Conservation (phyloP, 352 stramenopile genomes). For the Globisporangium takayamanum region DNA sequence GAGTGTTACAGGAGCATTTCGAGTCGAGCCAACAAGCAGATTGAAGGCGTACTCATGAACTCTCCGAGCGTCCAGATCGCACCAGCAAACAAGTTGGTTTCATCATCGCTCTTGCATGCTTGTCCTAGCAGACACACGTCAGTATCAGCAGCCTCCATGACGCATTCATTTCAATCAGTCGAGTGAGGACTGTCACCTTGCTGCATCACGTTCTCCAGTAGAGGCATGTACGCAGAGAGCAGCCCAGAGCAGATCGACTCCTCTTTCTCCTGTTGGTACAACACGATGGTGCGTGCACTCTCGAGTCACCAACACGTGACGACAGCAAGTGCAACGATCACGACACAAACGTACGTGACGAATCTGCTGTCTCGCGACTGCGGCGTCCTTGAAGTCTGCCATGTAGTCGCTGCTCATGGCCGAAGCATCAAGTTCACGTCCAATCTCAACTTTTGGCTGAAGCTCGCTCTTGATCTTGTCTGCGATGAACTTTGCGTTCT, state of each 20-base stretch:
- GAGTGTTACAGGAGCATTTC: too few relatives aligned
- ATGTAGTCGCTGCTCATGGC: not conserved
- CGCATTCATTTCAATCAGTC: not conserved
- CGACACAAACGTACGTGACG: not conserved
- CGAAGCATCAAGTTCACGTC: not conserved
- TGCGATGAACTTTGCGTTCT: not conserved
- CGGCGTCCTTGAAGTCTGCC: not conserved
- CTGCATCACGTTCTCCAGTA: slow-evolving; percentile 5
- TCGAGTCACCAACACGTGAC: not conserved
- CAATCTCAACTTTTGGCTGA: not conserved
- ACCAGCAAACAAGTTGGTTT: not conserved
- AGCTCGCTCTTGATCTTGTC: not conserved
- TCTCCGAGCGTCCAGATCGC: slow-evolving; percentile 13
- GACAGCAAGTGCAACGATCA: not conserved
- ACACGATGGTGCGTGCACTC: not conserved
- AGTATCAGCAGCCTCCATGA: too few relatives aligned
- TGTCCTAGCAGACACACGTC: not conserved
- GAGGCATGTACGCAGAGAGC: slow-evolving; percentile 12
- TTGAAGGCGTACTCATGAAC: slow-evolving; percentile 10
- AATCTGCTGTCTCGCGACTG: not conserved
- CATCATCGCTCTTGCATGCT: not conserved
- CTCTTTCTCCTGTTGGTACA: not conserved
- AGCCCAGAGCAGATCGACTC: slow-evolving; percentile 7
- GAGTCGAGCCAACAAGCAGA: not conserved
- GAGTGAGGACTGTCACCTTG: not conserved